Percentiles rank a stretch among this genome's conserved stretches.
These are phyloP conservation scores for Solanum hybrid DNA, from an alignment of 305 asterid genomes.

Conservation along the genomic window DNA sequence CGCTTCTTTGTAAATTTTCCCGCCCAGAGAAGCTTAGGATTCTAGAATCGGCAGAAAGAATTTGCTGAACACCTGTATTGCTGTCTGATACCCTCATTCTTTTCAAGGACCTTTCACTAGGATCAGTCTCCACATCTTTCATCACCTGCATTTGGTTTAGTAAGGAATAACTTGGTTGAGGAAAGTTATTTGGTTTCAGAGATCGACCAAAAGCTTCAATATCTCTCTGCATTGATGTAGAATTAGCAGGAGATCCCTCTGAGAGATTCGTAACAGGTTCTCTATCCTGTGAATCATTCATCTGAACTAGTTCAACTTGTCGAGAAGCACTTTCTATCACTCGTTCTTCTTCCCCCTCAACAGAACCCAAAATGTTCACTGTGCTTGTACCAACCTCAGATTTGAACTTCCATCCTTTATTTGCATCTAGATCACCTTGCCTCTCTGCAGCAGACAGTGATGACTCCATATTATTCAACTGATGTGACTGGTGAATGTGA, in stretches of 20 bases:
- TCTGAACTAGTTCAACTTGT: slow-evolving; percentile 18
- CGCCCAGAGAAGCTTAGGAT: slow-evolving; percentile 27
- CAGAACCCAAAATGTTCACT: slow-evolving; percentile 25
- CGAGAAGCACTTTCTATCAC: slow-evolving; percentile 28
- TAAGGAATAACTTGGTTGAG: slow-evolving; percentile 32
- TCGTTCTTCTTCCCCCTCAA: slow-evolving; percentile 32
- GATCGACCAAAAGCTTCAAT: slow-evolving; percentile 71
- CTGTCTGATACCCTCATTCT: slow-evolving; percentile 47
- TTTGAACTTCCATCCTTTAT: slow-evolving; percentile 14
- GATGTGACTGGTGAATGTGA: slow-evolving; percentile 29
- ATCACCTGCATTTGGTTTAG: slow-evolving; percentile 35
- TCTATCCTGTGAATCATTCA: slow-evolving; percentile 27
- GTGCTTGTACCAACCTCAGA: slow-evolving; percentile 18
- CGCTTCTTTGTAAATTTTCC: slow-evolving; percentile 26
- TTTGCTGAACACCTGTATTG: slow-evolving; percentile 27
- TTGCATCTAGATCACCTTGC: slow-evolving; percentile 26
- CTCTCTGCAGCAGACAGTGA: slow-evolving; percentile 33
- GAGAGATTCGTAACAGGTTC: slow-evolving; percentile 22
- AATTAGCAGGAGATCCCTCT: slow-evolving; percentile 44
- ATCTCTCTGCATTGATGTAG: slow-evolving; percentile 45
- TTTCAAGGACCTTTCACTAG: slow-evolving; percentile 42
- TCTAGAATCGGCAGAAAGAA: slow-evolving; percentile 36
- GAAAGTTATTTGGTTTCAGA: slow-evolving; percentile 46
- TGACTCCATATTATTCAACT: slow-evolving; percentile 44
- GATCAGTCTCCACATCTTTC: slow-evolving; percentile 45